phyloP scores from a whole-genome alignment of 208 protist species.

The Wallacemonas collosoma region DNA sequence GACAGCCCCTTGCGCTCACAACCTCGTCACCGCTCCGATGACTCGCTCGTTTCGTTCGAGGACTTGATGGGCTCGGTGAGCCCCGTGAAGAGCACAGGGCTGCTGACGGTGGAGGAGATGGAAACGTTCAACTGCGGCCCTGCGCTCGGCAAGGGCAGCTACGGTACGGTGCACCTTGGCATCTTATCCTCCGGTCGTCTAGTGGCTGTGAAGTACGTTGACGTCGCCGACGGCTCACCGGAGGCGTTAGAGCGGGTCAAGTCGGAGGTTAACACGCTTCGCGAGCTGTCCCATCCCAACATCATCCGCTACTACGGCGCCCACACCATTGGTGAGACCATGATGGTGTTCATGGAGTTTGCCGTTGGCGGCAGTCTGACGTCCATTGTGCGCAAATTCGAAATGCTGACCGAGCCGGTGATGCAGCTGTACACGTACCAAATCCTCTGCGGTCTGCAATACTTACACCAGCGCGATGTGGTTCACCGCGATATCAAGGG shows the following conservation, averaged over 20 bases:
- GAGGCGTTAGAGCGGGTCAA: constrained; percentile 60
- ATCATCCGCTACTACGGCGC: constrained; percentile 87
- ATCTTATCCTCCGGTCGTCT: constrained; percentile 58
- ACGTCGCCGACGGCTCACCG: constrained; percentile 46
- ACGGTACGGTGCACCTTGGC: constrained; percentile 69
- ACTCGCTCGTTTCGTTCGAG: constrained; percentile 4
- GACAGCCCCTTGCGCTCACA: constrained; percentile 13
- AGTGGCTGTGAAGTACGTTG: constrained; percentile 72
- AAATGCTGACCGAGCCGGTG: constrained; percentile 65
- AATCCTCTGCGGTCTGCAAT: constrained; percentile 77
- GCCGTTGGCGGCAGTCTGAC: constrained; percentile 84
- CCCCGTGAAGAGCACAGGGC: constrained; percentile 27
- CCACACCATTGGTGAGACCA: constrained; percentile 56
- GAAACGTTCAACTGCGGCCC: constrained; percentile 80
- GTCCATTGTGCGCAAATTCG: constrained; percentile 79
- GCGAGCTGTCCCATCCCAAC: constrained; percentile 79
- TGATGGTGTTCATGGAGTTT: constrained; percentile 93
- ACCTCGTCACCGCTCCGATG: constrained; percentile 9
- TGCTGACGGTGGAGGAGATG: constrained; percentile 74
- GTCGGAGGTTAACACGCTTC: constrained; percentile 74
- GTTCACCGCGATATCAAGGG: constrained; percentile 94
- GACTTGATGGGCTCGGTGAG: constrained; percentile 3
- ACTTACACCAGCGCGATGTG: constrained; percentile 87
- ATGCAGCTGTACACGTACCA: constrained; percentile 82
- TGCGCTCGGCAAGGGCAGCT: constrained; percentile 66